Base-by-base conservation (phyloP, 202 grass and related monocot genomes). In the Thinopyrum obtusiflorum region DNA sequence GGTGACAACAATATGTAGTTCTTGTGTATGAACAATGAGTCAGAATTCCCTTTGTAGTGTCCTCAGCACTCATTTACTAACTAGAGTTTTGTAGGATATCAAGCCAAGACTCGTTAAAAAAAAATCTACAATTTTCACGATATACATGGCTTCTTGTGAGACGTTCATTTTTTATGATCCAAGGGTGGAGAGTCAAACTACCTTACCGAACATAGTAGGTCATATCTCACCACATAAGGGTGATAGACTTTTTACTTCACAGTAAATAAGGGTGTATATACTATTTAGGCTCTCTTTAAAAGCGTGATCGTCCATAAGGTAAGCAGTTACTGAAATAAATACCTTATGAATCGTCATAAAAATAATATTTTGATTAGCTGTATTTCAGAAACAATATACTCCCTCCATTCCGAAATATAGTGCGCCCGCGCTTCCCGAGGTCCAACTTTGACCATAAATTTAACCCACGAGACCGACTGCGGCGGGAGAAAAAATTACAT, bases 11-110 rank as follows among this genome's bases (percentile, higher is more conserved):
- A 84, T 77, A 37, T 63, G 37, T 6, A 83, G 47, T 69, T 53
- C n/a, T 76, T 40, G 37, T 64, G 29, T 70, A 63, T 37, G 18
- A 76, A 80, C 15, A 44, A 49, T 79, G 17, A 28, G 24, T 36
- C 42, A 83, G n/a, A 87, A 87, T 84, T 62, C 32, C 23, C 51
- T 79, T 70, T 60, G 13, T 79, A 60, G 26, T 29, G 15, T 35
- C 75, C 23, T 61, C 8, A 4, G 20, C 61, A 44, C 60, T 63
- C 73, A 6, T 65, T 11, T 71, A 46, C 61, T 51, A 42, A 69
- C 68, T 28, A 49, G 5, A 57, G 18, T 57, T 57, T 44, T 44
- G 9, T 69, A 88, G 65, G 55, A 37, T 64, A 79, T 64, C 18
- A 57, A 65, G 39, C 31, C 4, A 49, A 69, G 28, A 61, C 17